Conservation (phyloP, 2,329 filamentous ascomycete species). For the Tolypocladium tropicale region DNA sequence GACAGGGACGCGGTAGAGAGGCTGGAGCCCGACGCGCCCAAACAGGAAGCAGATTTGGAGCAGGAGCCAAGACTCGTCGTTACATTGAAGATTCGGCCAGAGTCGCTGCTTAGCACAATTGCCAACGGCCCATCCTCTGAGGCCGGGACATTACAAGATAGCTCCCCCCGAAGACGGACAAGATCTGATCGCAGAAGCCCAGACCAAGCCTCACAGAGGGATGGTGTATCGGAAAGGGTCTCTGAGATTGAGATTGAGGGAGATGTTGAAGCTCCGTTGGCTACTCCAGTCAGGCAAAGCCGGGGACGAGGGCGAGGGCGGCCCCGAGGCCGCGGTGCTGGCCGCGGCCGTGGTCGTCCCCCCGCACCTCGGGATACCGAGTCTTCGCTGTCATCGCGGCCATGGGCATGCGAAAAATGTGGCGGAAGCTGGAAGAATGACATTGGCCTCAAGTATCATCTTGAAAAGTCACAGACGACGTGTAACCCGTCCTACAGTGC, state of each 20-base stretch:
- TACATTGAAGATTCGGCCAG: not conserved
- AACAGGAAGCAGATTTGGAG: not conserved
- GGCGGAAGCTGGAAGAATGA: constrained; percentile 47
- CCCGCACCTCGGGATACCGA: constrained; percentile 6
- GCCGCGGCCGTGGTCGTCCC: constrained; percentile 4
- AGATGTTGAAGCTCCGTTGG: not conserved
- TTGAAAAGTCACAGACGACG: constrained; percentile 40
- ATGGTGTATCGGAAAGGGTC: not conserved
- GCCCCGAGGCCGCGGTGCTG: not conserved
- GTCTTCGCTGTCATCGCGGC: constrained; percentile 11
- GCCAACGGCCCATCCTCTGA: not conserved
- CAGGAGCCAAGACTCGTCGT: not conserved
- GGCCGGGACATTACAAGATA: not conserved
- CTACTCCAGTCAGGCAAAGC: not conserved
- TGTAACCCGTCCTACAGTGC: constrained; percentile 37
- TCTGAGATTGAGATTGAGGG: not conserved
- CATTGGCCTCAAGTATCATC: constrained; percentile 47
- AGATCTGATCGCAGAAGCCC: not conserved
- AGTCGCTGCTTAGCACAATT: not conserved
- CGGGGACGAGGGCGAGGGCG: constrained; percentile 4
- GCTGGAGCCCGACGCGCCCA: not conserved
- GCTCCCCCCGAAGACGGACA: not conserved
- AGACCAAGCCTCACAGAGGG: not conserved
- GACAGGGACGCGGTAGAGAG: not conserved
- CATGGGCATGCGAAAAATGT: constrained; percentile 42